These are phyloP conservation scores for Candida namnaoensis DNA, from an alignment of 805 yeast genomes.

Conservation along the genomic window DNA sequence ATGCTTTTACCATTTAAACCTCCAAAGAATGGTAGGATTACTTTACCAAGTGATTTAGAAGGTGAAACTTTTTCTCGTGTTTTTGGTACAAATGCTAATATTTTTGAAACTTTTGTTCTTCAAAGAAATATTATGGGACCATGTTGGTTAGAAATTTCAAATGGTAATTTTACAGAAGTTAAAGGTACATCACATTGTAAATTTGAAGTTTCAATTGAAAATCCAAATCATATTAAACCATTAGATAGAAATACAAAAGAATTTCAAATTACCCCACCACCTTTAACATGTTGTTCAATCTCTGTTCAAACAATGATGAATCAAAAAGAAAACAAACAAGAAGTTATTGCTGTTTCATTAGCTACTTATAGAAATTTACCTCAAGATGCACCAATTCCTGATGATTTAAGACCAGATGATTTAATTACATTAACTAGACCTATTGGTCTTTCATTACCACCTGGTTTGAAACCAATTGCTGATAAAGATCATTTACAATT, in stretches of 20 bases:
- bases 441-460: constrained; percentile 61
- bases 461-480: constrained; percentile 60
- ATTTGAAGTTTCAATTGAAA: constrained; percentile 55
- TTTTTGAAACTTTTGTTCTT: constrained; percentile 81
- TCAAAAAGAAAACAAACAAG: constrained; percentile 68
- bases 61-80: constrained; percentile 75
- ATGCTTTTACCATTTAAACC: constrained; percentile 69
- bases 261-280: constrained; percentile 42
- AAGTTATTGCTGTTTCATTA: constrained; percentile 74
- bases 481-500: constrained; percentile 42
- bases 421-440: constrained; percentile 76
- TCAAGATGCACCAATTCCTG: constrained; percentile 68
- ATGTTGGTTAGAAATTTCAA: constrained; percentile 79
- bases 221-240: constrained; percentile 40
- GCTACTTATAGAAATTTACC: constrained; percentile 63
- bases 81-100: constrained; percentile 65
- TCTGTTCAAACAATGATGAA: constrained; percentile 79
- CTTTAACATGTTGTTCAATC: constrained; percentile 63
- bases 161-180: constrained; percentile 49
- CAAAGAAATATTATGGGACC: constrained; percentile 92
- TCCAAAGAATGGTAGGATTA: constrained; percentile 37
- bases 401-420: constrained; percentile 49
- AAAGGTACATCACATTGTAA: constrained; percentile 72
- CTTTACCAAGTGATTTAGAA: constrained; percentile 52
- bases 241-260: constrained; percentile 30